Percentiles rank a stretch among this genome's conserved stretches.
These are phyloP conservation scores for Straminergon stramineum DNA, from an alignment of 225 moss, liverwort and hornwort genomes.

Conservation along the genomic window DNA sequence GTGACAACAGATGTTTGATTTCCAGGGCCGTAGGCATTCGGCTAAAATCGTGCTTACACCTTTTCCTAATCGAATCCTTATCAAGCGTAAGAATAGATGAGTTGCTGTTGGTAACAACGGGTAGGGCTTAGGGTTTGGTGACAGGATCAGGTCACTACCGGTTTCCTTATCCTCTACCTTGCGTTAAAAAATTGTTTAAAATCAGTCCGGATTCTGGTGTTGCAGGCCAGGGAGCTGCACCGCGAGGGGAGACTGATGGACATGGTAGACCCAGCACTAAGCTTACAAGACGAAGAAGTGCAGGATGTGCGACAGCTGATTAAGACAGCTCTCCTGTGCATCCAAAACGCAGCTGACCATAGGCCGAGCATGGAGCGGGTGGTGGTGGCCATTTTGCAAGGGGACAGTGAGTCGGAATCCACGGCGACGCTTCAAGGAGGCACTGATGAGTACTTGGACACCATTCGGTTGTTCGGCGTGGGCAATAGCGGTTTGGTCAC, in stretches of 20 bases:
- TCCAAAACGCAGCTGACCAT: not conserved
- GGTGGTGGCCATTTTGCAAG: constrained; percentile 12
- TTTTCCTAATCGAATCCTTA: not conserved
- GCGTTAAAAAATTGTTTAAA: not conserved
- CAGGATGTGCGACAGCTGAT: not conserved
- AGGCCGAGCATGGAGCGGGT: constrained; percentile 6
- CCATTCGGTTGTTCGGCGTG: not conserved
- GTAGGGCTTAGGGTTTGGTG: not conserved
- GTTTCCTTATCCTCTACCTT: not conserved
- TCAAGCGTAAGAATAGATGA: not conserved
- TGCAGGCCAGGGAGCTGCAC: not conserved
- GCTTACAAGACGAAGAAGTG: not conserved
- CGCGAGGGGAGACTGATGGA: not conserved
- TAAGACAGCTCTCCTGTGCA: not conserved
- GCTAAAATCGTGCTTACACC: not conserved
- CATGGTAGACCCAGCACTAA: not conserved
- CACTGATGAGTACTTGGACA: not conserved
- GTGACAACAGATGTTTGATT: not conserved
- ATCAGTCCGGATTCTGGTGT: not conserved
- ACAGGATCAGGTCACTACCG: too few species aligned
- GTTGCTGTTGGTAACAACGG: not conserved
- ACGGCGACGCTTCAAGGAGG: not conserved
- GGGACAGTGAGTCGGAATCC: not conserved
- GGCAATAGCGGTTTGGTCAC: not conserved
- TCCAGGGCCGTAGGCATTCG: not conserved